Conservation (phyloP, 2,329 filamentous ascomycete genomes). For the Cadophora gregata region DNA sequence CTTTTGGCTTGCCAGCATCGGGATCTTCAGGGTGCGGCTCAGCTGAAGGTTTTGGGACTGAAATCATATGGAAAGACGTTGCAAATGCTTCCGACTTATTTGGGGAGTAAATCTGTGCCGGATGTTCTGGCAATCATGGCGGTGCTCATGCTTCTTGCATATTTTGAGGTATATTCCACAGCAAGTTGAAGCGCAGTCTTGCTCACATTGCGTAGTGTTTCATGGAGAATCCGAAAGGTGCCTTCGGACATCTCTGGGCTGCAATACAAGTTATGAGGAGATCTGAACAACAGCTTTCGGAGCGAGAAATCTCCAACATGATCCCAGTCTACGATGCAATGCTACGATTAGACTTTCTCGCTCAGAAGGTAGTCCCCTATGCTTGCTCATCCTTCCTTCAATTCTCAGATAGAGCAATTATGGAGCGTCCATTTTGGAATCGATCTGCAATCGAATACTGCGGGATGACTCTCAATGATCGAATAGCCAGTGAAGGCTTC, state of each 20-base stretch:
- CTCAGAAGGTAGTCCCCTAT: constrained; percentile 33
- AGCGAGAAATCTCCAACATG: constrained; percentile 20
- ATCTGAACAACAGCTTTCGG: constrained; percentile 23
- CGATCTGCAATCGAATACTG: constrained; percentile 20
- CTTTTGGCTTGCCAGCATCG: constrained; percentile 28
- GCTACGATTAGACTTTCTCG: constrained; percentile 32
- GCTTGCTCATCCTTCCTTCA: constrained; percentile 29
- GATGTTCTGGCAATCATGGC: constrained; percentile 26
- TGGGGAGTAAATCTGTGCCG: background rate
- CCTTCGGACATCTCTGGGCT: constrained; percentile 34
- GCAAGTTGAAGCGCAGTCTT: background rate
- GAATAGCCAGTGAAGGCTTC: constrained; percentile 26
- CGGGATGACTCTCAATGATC: constrained; percentile 14
- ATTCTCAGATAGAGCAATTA: constrained; percentile 19
- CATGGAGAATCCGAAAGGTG: constrained; percentile 30
- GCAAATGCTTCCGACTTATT: constrained; percentile 23
- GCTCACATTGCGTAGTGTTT: constrained; percentile 28
- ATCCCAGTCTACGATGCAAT: constrained; percentile 31
- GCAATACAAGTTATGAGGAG: constrained; percentile 32
- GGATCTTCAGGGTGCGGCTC: constrained; percentile 25
- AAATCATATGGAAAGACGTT: constrained; percentile 31
- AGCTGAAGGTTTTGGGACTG: constrained; percentile 28
- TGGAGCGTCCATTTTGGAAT: constrained; percentile 32
- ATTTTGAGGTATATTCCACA: constrained; percentile 29
- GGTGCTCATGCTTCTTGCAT: constrained; percentile 32